Evolutionary conservation across 2,329 filamentous ascomycete genomes (phyloP), one percentile per base, ranked within the genome.

Genomic region (Taxawa tesnikishii): DNA sequence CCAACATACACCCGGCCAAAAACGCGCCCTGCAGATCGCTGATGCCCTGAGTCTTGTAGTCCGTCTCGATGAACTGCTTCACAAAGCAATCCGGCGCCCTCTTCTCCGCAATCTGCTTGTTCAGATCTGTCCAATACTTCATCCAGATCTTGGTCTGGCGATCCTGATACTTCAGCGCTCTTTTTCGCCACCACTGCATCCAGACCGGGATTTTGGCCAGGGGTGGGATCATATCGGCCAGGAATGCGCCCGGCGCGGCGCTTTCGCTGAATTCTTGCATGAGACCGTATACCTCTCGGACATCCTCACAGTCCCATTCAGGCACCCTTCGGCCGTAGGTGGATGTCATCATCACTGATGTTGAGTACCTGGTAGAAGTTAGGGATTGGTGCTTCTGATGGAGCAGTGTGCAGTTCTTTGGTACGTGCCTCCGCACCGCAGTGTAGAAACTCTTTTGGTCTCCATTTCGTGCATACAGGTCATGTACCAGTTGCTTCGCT

Each of bases 401-500:
- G n/a, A n/a, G n/a, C n/a, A n/a, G n/a, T n/a, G n/a, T n/a, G n/a
- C n/a, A n/a, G n/a, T n/a, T n/a, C n/a, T n/a, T n/a, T n/a, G n/a
- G n/a, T n/a, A n/a, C n/a, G n/a, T n/a, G n/a, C 18, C 51, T 36
- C 10, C 43, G 34, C 5, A 43, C 32, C 27, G 46, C 39, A 14
- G 33, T 25, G 18, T 43, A 45, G 12, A 44, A 43, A 11, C 26
- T 34, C 6, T 29, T 18, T 10, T 51, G 39, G 16, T 48, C 44
- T 1, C 40, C 46, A 31, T 55, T 57, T 23, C 55, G 44, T 3
- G 42, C 49, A 10, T 54, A 37, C 1, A 67, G 37, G 33, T 65
- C 59, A 36, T 50, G 52, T 4, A 64, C 38, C 21, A 67, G 39
- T 40, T 65, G 57, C 40, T 60, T 64, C 0, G 53, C 47, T 43